Evolutionary conservation across 2,329 filamentous ascomycete genomes (phyloP).

Genomic region (Alternaria atra): DNA sequence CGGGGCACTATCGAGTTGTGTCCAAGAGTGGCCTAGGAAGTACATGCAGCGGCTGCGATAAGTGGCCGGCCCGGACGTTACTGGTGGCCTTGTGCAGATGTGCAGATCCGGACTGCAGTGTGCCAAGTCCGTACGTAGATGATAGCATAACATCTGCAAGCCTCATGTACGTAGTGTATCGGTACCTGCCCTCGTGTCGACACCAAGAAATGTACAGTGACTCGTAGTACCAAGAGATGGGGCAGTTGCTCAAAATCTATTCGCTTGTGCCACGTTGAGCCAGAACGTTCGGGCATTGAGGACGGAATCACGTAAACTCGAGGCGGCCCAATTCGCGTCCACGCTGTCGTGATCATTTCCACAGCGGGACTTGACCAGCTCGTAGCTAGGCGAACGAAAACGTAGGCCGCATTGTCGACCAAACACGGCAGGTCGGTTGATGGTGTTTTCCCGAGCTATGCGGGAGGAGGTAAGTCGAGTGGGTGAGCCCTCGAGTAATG

Average conservation of each 20-base stretch:
- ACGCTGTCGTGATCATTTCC: slow-evolving; percentile 46
- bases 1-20: slow-evolving; percentile 35
- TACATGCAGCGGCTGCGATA: slow-evolving; percentile 53
- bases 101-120: slow-evolving; percentile 45
- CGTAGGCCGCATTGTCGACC: slow-evolving; percentile 33
- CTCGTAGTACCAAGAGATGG: slow-evolving; percentile 33
- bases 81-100: slow-evolving; percentile 42
- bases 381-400: slow-evolving; percentile 35
- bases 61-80: slow-evolving; percentile 52
- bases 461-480: slow-evolving; percentile 18
- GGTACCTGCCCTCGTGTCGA: slow-evolving; percentile 27
- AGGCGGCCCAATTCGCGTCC: slow-evolving; percentile 34
- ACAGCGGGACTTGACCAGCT: slow-evolving; percentile 36
- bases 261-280: slow-evolving; percentile 31
- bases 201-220: slow-evolving; percentile 33
- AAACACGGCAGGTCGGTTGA: slow-evolving; percentile 46
- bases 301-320: slow-evolving; percentile 28
- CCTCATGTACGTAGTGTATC: slow-evolving; percentile 27
- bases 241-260: slow-evolving; percentile 30
- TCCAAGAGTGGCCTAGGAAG: slow-evolving; percentile 42
- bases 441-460: slow-evolving; percentile 37
- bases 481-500: slow-evolving; percentile 38
- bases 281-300: slow-evolving; percentile 27
- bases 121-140: slow-evolving; percentile 40
- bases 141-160: slow-evolving; percentile 28